Evolutionary conservation across 805 yeast species (phyloP), one percentile per base, ranked within the genome.

Genomic region (Wickerhamomyces ciferrii): DNA sequence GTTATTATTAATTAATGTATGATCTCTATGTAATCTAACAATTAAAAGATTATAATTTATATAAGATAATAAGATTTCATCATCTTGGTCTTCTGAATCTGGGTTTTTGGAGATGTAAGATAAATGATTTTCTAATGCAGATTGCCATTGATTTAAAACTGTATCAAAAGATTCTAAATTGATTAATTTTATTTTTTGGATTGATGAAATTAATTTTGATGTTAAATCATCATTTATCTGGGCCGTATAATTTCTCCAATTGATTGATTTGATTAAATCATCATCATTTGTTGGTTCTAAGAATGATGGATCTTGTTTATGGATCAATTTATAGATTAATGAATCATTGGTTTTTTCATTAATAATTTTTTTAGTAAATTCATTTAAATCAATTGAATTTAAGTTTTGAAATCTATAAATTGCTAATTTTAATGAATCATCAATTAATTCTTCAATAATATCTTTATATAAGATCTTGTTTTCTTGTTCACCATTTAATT

Each of bases 1-100:
- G 43, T 54, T 63, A 15, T 54, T 43, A 5, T 62, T 47, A 31
- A 62, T 52, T 6, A 48, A 44, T 1, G 54, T 42, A n/a, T 49
- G 47, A 43, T 89, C 97, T 67, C 98, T 81, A 60, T 81, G 78
- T 43, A 89, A 75, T 50, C 87, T 79, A 31, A 84, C 75, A 47
- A 85, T 69, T 41, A 85, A 66, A 50, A 78, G 68, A 55, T 81
- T 77, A 68, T 85, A 92, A 55, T 79, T 81, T 56, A 90, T 78
- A 63, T 76, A 92, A 0, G 97, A 86, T 47, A 80, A 68, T 39
- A 90, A 65, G 52, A 92, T 81, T 58, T 90, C 87, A 49, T 83
- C 76, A 53, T 83, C 79, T 62, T 88, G 89, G 42, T 77, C 78
- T 45, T 74, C 78, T 43, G 78, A 81, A 40, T 73, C 77, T 46